Conservation (phyloP, 2,329 filamentous ascomycete species). For the Alternaria tenuissima region DNA sequence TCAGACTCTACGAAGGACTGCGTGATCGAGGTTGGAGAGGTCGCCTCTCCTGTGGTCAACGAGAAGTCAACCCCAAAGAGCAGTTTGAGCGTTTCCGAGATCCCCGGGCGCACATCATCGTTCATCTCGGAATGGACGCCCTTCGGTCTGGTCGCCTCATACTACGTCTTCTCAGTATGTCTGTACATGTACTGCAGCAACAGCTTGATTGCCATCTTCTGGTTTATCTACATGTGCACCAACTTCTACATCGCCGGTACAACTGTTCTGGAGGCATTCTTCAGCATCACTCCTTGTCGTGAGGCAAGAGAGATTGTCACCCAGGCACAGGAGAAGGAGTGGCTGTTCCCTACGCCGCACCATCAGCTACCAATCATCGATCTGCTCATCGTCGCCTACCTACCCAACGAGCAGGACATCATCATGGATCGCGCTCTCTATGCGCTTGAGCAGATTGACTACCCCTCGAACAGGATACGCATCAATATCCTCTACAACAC, state of each 20-base stretch:
- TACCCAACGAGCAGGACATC: slow-evolving; percentile 62
- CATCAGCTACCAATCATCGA: slow-evolving; percentile 55
- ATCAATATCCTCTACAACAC: slow-evolving; percentile 62
- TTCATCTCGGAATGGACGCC: slow-evolving; percentile 54
- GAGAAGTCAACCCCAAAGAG: slow-evolving; percentile 15
- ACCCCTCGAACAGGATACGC: slow-evolving; percentile 57
- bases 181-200: slow-evolving; percentile 53
- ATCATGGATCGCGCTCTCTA: slow-evolving; percentile 59
- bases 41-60: slow-evolving; percentile 14
- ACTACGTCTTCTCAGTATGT: slow-evolving; percentile 54
- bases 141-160: slow-evolving; percentile 52
- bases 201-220: slow-evolving; percentile 52
- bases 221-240: slow-evolving; percentile 56
- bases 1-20: slow-evolving; percentile 25
- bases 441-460: slow-evolving; percentile 57
- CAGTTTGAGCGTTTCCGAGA: slow-evolving; percentile 8
- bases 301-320: slow-evolving; percentile 49
- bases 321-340: slow-evolving; percentile 51
- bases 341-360: slow-evolving; percentile 54
- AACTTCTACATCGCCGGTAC: slow-evolving; percentile 56
- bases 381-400: slow-evolving; percentile 59
- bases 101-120: slow-evolving; percentile 27
- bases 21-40: slow-evolving; percentile 37
- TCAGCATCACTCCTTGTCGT: slow-evolving; percentile 49
- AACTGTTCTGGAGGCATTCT: slow-evolving; percentile 54